Conservation (phyloP, 306 rosid species). For the Glycine soja region DNA sequence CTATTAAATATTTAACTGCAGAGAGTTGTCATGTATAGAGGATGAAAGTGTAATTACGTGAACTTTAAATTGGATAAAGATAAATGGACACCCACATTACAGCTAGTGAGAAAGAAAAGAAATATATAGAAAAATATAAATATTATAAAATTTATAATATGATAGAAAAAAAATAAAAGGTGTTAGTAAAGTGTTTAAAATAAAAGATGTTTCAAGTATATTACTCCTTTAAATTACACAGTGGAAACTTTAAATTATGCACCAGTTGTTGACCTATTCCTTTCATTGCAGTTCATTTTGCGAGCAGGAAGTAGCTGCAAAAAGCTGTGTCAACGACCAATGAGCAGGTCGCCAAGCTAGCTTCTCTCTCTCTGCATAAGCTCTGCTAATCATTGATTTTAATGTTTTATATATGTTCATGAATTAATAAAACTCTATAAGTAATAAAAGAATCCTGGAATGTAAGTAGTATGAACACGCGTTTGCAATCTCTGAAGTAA, state of each 20-base stretch:
- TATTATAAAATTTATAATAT: no score
- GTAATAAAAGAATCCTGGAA: background rate
- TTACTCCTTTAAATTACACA: no score
- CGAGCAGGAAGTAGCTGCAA: background rate
- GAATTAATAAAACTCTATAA: conserved; percentile 2
- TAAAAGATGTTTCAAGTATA: no score
- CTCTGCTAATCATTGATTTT: conserved; percentile 19
- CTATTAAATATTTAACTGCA: no score
- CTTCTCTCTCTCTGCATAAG: background rate
- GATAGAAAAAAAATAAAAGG: no score
- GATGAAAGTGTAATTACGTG: no score
- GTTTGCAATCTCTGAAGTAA: conserved; percentile 19
- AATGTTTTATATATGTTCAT: conserved; percentile 9
- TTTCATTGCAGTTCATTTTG: background rate
- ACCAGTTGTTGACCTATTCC: conserved; percentile 4
- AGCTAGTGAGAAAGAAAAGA: no score
- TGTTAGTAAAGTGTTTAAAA: no score
- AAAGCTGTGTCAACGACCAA: conserved; percentile 31
- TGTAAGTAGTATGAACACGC: conserved; percentile 26
- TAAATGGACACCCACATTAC: no score
- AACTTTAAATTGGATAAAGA: no score
- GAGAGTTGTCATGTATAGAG: no score
- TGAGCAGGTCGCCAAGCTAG: conserved; percentile 1
- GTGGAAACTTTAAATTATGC: background rate
- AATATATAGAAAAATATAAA: no score